These are phyloP conservation scores for Boletus pseudo-olivaceus DNA, from an alignment of 768 basidiomycete species.

Conservation along the genomic window DNA sequence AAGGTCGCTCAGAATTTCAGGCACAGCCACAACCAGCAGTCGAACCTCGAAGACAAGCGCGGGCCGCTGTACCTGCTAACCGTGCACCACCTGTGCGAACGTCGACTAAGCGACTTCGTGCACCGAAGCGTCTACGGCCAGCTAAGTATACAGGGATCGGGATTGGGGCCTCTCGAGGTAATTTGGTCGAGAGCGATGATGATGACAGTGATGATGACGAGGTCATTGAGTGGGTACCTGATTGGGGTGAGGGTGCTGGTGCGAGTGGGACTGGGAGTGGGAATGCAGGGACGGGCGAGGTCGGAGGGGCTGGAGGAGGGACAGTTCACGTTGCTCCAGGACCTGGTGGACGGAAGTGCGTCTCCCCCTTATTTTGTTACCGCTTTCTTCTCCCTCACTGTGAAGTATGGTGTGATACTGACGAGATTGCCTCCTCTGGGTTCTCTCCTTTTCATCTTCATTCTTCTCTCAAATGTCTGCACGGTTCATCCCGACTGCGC, in stretches of 20 bases:
- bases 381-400: background rate
- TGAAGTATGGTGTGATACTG: conserved; percentile 7
- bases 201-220: conserved; percentile 33
- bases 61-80: background rate
- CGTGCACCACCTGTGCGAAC: conserved; percentile 3
- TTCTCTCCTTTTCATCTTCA: background rate
- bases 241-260: conserved; percentile 1
- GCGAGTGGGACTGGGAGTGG: background rate
- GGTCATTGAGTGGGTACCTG: conserved; percentile 20
- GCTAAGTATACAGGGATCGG: background rate
- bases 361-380: conserved; percentile 3
- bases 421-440: background rate
- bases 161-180: background rate
- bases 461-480: background rate
- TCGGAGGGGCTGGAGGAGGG: conserved; percentile 7
- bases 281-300: background rate
- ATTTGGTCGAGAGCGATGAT: conserved; percentile 24
- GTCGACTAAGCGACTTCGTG: conserved; percentile 21
- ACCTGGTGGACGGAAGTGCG: conserved; percentile 28
- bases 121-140: conserved; percentile 19
- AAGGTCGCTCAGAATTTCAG: background rate
- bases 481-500: background rate
- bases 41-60: conserved; percentile 1
- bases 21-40: background rate
- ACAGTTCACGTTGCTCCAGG: conserved; percentile 5